Percentiles rank a stretch among this genome's conserved stretches.
Evolutionary conservation across 768 basidiomycete species (phyloP).

Genomic region (Boletus coccyginus): DNA sequence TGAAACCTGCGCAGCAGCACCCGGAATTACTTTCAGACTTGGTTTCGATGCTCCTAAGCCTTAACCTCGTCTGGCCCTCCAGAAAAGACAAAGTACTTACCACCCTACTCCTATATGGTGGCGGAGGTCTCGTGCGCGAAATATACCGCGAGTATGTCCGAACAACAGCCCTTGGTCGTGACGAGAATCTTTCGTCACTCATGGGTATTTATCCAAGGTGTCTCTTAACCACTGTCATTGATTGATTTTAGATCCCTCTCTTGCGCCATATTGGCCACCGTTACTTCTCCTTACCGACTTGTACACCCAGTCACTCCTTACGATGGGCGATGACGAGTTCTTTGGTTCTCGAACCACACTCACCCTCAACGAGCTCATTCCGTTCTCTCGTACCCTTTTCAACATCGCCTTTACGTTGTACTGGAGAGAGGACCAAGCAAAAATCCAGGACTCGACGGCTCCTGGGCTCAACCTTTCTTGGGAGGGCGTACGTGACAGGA

Average conservation of each 20-base stretch:
- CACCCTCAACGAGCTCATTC: constrained; percentile 72
- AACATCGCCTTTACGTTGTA: constrained; percentile 83
- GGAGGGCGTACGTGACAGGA: constrained; percentile 70
- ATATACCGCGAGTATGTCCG: constrained; percentile 70
- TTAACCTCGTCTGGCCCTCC: constrained; percentile 60
- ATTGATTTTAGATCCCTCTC: constrained; percentile 39
- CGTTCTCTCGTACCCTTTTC: constrained; percentile 73
- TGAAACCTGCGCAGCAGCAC: constrained; percentile 42
- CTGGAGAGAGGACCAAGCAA: constrained; percentile 49
- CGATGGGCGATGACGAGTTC: constrained; percentile 97
- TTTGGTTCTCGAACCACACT: constrained; percentile 77
- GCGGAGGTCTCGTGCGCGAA: constrained; percentile 68
- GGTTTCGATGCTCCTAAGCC: constrained; percentile 54
- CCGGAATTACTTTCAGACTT: constrained; percentile 44
- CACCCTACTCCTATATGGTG: constrained; percentile 46
- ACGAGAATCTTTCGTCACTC: constrained; percentile 39
- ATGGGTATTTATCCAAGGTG: constrained; percentile 34
- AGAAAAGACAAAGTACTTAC: constrained; percentile 58
- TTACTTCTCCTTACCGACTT: constrained; percentile 78
- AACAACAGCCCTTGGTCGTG: constrained; percentile 57
- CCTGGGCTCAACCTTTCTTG: constrained; percentile 44
- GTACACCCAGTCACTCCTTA: constrained; percentile 80
- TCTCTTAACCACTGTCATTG: neutral
- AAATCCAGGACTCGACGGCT: constrained; percentile 38
- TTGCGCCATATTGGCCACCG: constrained; percentile 56